These are phyloP conservation scores for Aquilaria agallochum DNA, from an alignment of 441 rosid species.

Conservation along the genomic window DNA sequence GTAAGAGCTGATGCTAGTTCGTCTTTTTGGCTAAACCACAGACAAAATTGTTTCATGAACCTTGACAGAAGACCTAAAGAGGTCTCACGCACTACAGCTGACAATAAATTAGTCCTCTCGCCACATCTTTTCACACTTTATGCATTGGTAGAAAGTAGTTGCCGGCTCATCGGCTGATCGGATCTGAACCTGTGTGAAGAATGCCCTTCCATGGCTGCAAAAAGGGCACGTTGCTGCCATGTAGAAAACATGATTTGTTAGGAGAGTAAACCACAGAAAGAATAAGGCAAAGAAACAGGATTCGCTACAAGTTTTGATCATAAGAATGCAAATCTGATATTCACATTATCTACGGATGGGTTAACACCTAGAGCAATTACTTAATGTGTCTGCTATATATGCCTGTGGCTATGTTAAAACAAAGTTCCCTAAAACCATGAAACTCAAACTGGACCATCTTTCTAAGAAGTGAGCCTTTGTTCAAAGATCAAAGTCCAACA, in stretches of 20 bases:
- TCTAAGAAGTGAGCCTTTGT: too few species aligned
- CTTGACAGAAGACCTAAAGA: neutral
- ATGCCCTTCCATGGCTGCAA: conserved; percentile 52
- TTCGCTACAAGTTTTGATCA: neutral
- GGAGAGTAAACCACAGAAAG: neutral
- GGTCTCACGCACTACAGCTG: neutral
- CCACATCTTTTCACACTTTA: conserved; percentile 41
- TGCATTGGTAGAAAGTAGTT: conserved; percentile 57
- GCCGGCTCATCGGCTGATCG: conserved; percentile 72
- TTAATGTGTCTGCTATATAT: too few species aligned
- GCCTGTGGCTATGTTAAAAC: too few species aligned
- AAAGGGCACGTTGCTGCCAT: conserved; percentile 51
- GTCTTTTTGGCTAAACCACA: neutral
- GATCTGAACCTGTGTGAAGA: conserved; percentile 47
- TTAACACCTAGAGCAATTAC: too few species aligned
- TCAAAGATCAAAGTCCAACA: too few species aligned
- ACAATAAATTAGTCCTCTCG: conserved; percentile 32
- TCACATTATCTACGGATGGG: too few species aligned
- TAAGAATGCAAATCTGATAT: too few species aligned
- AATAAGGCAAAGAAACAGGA: neutral
- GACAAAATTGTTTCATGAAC: too few species aligned
- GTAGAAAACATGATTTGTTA: neutral
- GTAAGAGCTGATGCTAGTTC: neutral
- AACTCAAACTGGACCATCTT: too few species aligned
- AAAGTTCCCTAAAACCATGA: too few species aligned